Evolutionary conservation across 108 stramenopile species (phyloP).

Genomic region (Parmales sp.): DNA sequence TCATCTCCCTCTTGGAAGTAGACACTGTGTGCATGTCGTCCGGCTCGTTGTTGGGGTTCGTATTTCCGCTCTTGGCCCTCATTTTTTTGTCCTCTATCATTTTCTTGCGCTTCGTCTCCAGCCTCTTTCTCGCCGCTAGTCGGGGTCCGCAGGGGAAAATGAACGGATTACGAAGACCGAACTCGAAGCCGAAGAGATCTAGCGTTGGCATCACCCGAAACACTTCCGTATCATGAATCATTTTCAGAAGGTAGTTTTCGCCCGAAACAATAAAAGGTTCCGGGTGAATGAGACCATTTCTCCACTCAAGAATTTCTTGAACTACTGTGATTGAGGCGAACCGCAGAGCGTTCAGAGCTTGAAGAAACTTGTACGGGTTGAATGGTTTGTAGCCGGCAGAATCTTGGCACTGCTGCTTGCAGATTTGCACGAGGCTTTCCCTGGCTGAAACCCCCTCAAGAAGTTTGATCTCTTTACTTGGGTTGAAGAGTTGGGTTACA

Average conservation of each 20-base stretch:
- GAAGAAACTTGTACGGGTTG: not conserved
- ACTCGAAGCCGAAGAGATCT: not conserved
- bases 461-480: not conserved
- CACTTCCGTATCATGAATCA: not conserved
- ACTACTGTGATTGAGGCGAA: not conserved
- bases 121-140: not conserved
- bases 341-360: not conserved
- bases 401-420: not conserved
- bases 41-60: not conserved
- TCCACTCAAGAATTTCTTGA: not conserved
- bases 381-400: not conserved
- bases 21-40: not conserved
- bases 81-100: not conserved
- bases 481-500: not conserved
- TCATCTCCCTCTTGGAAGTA: not conserved
- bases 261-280: not conserved
- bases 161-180: not conserved
- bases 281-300: not conserved
- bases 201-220: not conserved
- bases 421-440: not conserved
- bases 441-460: not conserved
- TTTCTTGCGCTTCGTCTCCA: not conserved
- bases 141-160: not conserved
- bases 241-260: constrained; percentile 9
- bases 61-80: not conserved